Conservation (phyloP, 2,329 filamentous ascomycete species). For the Penicillium sp. region DNA sequence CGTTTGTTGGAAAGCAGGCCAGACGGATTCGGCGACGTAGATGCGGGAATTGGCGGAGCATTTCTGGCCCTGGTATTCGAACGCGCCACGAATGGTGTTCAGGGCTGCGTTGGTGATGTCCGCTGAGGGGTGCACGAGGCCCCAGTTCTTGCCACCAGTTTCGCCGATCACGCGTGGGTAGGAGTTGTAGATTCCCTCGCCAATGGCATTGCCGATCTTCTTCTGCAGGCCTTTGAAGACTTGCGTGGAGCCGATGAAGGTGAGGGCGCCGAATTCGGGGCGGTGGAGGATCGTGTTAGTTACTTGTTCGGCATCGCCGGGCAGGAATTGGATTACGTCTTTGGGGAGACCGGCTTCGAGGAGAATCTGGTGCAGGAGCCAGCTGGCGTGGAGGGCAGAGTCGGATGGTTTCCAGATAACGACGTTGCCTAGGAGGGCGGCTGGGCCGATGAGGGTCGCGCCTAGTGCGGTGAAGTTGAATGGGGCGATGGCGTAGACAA, state of each 20-base stretch:
- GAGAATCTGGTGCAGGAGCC: conserved; percentile 76
- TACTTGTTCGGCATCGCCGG: conserved; percentile 71
- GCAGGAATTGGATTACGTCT: conserved; percentile 82
- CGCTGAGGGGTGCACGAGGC: conserved; percentile 65
- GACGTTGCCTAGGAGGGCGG: conserved; percentile 81
- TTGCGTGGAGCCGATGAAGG: conserved; percentile 82
- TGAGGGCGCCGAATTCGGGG: conserved; percentile 69
- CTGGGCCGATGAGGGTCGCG: conserved; percentile 69
- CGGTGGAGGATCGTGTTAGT: conserved; percentile 66
- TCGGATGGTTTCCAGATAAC: conserved; percentile 91
- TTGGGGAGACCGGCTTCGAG: conserved; percentile 77
- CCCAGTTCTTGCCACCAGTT: conserved; percentile 87
- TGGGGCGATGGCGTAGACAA: conserved; percentile 82
- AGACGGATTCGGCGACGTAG: conserved; percentile 66
- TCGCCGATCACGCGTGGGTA: conserved; percentile 82
- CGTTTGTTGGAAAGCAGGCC: conserved; percentile 63
- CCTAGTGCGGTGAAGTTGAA: conserved; percentile 95
- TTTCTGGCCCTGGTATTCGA: conserved; percentile 83
- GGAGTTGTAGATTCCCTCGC: conserved; percentile 65
- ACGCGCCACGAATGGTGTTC: conserved; percentile 72
- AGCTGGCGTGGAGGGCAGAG: conserved; percentile 71
- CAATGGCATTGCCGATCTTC: conserved; percentile 68
- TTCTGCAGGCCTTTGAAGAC: conserved; percentile 82
- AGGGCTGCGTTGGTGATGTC: conserved; percentile 66
- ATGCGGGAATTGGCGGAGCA: conserved; percentile 71